These are phyloP conservation scores for Pythium sp. DNA, from an alignment of 352 stramenopile genomes.

Conservation along the genomic window DNA sequence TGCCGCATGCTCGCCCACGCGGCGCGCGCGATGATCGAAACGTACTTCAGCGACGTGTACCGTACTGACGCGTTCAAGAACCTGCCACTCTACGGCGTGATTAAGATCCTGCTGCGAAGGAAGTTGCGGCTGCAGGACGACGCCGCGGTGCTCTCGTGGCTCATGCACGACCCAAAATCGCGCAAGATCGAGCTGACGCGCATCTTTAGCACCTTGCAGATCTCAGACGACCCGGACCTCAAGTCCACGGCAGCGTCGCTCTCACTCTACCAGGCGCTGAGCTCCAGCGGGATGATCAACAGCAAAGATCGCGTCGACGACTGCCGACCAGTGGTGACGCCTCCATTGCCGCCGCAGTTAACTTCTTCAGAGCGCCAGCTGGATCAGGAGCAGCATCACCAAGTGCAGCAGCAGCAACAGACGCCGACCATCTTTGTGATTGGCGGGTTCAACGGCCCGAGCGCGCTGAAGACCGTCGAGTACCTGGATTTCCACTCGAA, in stretches of 20 bases:
- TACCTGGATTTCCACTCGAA: conserved; percentile 63
- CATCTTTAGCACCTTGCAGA: conserved; percentile 13
- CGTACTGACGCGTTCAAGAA: conserved; percentile 57
- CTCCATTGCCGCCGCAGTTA: background rate
- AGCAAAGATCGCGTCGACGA: conserved; percentile 27
- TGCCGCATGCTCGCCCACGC: conserved; percentile 56
- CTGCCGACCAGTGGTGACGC: background rate
- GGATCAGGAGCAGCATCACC: conserved; percentile 7
- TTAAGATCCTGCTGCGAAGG: conserved; percentile 42
- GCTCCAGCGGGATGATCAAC: conserved; percentile 40
- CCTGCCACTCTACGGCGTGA: conserved; percentile 35
- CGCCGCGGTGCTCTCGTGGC: conserved; percentile 44
- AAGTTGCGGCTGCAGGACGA: conserved; percentile 30
- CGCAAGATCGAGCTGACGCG: conserved; percentile 32
- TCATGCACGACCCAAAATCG: conserved; percentile 40
- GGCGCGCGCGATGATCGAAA: conserved; percentile 59
- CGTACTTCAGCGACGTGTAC: conserved; percentile 56
- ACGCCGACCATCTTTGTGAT: conserved; percentile 67
- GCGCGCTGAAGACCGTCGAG: conserved; percentile 53
- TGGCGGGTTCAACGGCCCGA: conserved; percentile 64
- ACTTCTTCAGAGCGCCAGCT: background rate
- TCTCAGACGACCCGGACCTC: background rate
- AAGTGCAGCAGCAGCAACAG: conserved; percentile 7
- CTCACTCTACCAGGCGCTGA: conserved; percentile 19
- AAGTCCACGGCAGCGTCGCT: conserved; percentile 14